These are phyloP conservation scores for Paraphaeosphaeria sporulosa DNA, from an alignment of 2,329 filamentous ascomycete species.

Conservation along the genomic window DNA sequence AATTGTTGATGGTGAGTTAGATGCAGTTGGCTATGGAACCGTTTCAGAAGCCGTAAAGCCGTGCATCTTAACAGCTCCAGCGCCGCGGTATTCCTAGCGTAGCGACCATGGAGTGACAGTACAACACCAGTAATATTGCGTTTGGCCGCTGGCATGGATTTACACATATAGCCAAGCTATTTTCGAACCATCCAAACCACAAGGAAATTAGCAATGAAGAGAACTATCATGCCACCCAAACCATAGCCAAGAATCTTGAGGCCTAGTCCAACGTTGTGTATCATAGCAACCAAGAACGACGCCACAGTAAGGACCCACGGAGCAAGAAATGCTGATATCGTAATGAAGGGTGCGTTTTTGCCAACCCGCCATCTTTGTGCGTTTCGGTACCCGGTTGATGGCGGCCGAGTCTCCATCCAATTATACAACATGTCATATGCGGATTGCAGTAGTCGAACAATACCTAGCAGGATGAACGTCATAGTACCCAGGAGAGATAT, in stretches of 20 bases:
- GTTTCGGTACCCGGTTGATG: neutral
- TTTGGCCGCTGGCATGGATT: too few relatives aligned
- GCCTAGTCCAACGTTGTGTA: constrained; percentile 12
- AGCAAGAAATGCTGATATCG: neutral
- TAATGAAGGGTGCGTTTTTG: neutral
- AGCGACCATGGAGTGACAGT: too few relatives aligned
- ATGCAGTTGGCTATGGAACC: neutral
- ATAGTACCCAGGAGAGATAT: constrained; percentile 11
- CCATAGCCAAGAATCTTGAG: constrained; percentile 16
- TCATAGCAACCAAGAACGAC: constrained; percentile 18
- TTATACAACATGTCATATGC: neutral
- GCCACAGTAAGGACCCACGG: constrained; percentile 6
- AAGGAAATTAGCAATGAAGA: neutral
- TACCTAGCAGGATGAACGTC: neutral
- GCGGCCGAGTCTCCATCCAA: neutral
- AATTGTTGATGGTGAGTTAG: too few relatives aligned
- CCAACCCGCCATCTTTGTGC: neutral
- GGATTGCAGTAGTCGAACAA: neutral
- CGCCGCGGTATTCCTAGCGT: neutral
- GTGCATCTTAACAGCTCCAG: neutral
- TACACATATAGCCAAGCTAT: too few relatives aligned
- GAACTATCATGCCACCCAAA: neutral
- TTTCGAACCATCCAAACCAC: too few relatives aligned
- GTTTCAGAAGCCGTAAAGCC: neutral
- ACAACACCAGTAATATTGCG: too few relatives aligned